Percentiles rank a stretch among this genome's conserved stretches.
phyloP scores from a whole-genome alignment of 345 rosid genomes.

The Raphanus sativus region DNA sequence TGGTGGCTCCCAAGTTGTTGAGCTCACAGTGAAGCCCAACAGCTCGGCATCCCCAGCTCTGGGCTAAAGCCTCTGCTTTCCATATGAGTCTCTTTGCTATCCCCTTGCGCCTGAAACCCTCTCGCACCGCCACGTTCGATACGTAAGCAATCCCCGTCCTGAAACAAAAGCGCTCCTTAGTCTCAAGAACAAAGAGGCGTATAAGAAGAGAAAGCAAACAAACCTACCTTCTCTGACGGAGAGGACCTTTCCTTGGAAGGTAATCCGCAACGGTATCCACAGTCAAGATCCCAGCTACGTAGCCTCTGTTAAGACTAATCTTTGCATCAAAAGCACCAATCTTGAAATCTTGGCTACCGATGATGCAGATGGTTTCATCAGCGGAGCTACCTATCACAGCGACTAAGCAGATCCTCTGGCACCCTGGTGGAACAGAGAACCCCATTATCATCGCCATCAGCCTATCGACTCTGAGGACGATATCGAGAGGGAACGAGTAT shows the following conservation, averaged over 20 bases:
- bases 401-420: constrained; percentile 75
- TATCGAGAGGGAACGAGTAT: constrained; percentile 80
- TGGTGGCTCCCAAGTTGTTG: constrained; percentile 68
- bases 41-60: constrained; percentile 86
- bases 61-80: constrained; percentile 85
- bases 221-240: constrained; percentile 68
- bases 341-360: constrained; percentile 70
- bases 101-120: constrained; percentile 73
- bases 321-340: constrained; percentile 71
- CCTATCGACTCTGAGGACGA: constrained; percentile 75
- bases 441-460: constrained; percentile 75
- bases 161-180: background rate
- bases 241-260: constrained; percentile 89
- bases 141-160: constrained; percentile 92
- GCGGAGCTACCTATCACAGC: constrained; percentile 70
- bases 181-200: background rate
- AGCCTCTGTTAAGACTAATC: constrained; percentile 61
- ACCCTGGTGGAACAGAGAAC: constrained; percentile 65
- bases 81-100: constrained; percentile 79
- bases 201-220: background rate
- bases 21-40: constrained; percentile 83
- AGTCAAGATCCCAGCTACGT: constrained; percentile 87
- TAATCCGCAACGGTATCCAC: constrained; percentile 85
- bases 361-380: constrained; percentile 47
- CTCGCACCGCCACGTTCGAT: constrained; percentile 89